phyloP scores from a whole-genome alignment of 2,329 filamentous ascomycete species.

The Botryotinia convoluta region DNA sequence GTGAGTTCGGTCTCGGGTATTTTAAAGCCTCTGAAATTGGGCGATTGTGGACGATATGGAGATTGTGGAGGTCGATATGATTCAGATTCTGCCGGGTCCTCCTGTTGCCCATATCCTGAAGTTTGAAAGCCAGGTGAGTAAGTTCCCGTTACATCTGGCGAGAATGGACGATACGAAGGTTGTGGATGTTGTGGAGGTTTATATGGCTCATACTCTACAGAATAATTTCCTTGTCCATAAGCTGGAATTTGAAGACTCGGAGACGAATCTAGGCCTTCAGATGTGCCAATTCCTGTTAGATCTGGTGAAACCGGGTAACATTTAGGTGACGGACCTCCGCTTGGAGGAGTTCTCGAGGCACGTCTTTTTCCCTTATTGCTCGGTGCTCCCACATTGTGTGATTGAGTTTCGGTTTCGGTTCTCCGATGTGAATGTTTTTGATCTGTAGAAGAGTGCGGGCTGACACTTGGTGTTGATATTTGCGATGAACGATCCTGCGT shows the following conservation, averaged over 20 bases:
- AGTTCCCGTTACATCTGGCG: no score
- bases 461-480: not conserved
- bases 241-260: not conserved
- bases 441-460: not conserved
- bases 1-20: not conserved
- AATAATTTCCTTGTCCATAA: not conserved
- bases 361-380: not conserved
- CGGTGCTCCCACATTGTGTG: not conserved
- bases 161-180: no score
- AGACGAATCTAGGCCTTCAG: not conserved
- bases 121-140: no score
- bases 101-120: no score
- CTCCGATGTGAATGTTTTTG: not conserved
- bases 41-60: not conserved
- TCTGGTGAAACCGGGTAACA: not conserved
- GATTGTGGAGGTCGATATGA: no score
- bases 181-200: no score
- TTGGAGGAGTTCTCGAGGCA: not conserved
- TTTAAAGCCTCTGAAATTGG: not conserved
- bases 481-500: not conserved
- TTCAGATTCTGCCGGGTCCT: no score
- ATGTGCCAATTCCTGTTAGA: not conserved
- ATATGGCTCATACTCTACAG: no score
- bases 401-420: not conserved
- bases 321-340: no score